phyloP scores from a whole-genome alignment of 441 rosid genomes.

The Metrosideros polymorpha region DNA sequence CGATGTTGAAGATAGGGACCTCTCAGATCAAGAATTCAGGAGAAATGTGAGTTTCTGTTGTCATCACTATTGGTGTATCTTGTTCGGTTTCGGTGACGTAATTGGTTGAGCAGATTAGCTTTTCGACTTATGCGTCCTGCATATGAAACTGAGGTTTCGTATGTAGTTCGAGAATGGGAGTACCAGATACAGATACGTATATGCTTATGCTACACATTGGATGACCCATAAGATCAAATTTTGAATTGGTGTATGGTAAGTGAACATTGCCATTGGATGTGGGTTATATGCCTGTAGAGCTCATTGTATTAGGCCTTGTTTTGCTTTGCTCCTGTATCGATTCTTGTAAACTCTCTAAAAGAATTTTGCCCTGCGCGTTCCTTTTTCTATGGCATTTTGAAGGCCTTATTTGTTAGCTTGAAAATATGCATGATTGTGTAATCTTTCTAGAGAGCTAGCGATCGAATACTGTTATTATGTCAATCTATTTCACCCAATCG shows the following conservation, averaged over 20 bases:
- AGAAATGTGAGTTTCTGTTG: constrained; percentile 33
- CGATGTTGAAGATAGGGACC: constrained; percentile 47
- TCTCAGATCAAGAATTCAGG: constrained; percentile 26
- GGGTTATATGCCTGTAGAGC: neutral
- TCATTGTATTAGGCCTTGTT: neutral
- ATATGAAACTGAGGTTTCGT: neutral
- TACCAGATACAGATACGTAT: neutral
- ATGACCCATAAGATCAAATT: neutral
- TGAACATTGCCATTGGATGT: neutral
- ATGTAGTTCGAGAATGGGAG: neutral
- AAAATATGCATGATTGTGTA: neutral
- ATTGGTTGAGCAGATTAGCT: neutral
- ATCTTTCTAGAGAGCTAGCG: neutral
- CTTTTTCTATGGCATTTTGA: neutral
- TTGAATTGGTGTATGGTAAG: neutral
- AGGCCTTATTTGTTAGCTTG: neutral
- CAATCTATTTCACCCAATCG: neutral
- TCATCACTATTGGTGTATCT: neutral
- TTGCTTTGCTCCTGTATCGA: neutral
- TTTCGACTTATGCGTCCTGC: neutral
- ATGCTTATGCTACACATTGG: neutral
- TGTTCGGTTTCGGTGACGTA: neutral
- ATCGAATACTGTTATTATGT: neutral
- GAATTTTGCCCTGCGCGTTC: neutral
- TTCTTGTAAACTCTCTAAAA: neutral